Base-by-base conservation (phyloP, 2,329 filamentous ascomycete species). In the Colletotrichum simmondsii region DNA sequence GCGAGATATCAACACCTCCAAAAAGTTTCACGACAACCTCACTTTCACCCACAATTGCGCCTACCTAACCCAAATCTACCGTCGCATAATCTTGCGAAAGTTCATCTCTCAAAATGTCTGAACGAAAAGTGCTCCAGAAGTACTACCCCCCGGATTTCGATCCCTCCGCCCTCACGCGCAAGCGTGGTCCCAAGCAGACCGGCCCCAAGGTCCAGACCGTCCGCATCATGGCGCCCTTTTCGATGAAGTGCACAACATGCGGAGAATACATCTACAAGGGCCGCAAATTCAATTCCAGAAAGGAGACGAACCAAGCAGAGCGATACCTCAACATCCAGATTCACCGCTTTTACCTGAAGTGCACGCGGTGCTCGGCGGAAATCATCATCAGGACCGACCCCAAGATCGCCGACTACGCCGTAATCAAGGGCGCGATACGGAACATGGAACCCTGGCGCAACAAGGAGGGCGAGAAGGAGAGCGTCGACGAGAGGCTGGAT, bases 301-400 rank as follows among this genome's bases (percentile, higher is more conserved):
- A 99, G 80, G 95, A 98, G 80, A 98, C 94, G 0, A 95, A 94
- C 0, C 91, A 91, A 0, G 93, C 97, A 24, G 94, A 98, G 78
- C 94, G 93, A 77, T 99, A 99, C 85, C 91, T 98, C 59, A 90
- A 90, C 62, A 97, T 98, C 74, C 91, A 94, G 73, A 95, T 97
- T 75, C 97, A 92, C 84, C 91, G 93, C 35, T 98, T 98, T 86
- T 97, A 95, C 84, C 72, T 76, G 10, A 52, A 94, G 8, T 98
- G 96, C 83, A 97, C 95, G 42, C 86, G 95, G 60, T 98, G 96
- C 83, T 63, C 49, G 11, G 42, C 62, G 7, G 65, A 98, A 80
- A 98, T 98, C 77, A 95, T 94, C 0, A 97, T 98, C 86, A 93
- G 94, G 75, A 98, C 97, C 0, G 97, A 99, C 77, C 97, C 97